Base-by-base conservation (phyloP, 331 rosid genomes). In the Arachis monticola region DNA sequence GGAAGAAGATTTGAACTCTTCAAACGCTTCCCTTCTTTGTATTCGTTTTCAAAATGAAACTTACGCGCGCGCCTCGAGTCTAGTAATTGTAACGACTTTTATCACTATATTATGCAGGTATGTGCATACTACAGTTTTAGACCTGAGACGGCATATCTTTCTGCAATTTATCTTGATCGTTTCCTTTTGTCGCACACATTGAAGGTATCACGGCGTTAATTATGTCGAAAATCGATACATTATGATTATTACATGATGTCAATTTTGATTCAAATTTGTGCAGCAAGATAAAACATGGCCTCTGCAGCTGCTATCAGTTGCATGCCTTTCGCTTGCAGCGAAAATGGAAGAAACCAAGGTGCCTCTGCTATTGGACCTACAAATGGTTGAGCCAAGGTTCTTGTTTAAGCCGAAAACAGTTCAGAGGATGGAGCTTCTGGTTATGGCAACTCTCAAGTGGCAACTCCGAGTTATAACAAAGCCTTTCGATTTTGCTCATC, bases 251-350 rank as follows among this genome's bases (percentile, higher is more conserved):
- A 2, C 5, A 70, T 2, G 10, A 63, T 47, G 40, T 6, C 53
- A 63, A 17, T 31, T 65, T 8, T 56, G 14, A 44, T 41, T 8
- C 14, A 12, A 69, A 27, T n/a, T 77, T 65, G 41, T 85, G 84
- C 77, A 85, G 89, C 52, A 73, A 73, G 81, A 71, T 10, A 70
- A 70, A 77, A 69, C 75, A 10, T 85, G 89, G 89, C 69, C 85
- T 27, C 8, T 70, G 76, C 83, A 82, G 80, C 66, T 85, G 13
- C 64, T 83, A 8, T 81, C 89, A 42, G 87, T 85, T 5, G 83
- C 89, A 70, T 85, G 89, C 70, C 59, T 85, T 6, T 35, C 89
- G 7, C 40, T 85, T 17, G 89, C 89, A 48, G 89, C 87, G 31
- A 85, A 85, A 83, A 69, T 85, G 85, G 87, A 85, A 60, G 89